Evolutionary conservation across 2,329 filamentous ascomycete genomes (phyloP), one percentile per base, ranked within the genome.

Genomic region (Cytospora piceicola): DNA sequence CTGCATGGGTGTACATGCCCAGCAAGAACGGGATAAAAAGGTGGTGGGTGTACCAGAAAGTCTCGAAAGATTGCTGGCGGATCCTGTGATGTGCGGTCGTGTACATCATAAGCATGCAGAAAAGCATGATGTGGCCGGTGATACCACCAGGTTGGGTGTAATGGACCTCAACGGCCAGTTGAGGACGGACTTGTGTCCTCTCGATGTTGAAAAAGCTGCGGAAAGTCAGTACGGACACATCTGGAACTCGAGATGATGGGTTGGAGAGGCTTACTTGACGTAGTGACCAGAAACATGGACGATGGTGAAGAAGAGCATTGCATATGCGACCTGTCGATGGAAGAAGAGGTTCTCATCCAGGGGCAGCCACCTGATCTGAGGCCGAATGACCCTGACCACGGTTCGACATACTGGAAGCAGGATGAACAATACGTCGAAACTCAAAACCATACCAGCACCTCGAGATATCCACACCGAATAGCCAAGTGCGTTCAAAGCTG

Each of bases 41-140:
- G 74, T 99, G 95, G 78, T 99, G 95, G 0, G 93, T 97, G 79
- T 99, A 99, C 95, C 95, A 99, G 77, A 99, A 99, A 0, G 94
- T 96, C 80, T 99, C 95, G 75, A 94, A 99, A 0, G 93, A 96
- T 76, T 99, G 95, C 76, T 98, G 94, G 63, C 95, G 91, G 70
- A 99, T 98, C 71, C 92, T 91, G 72, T 90, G 86, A 75, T 99
- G 95, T 3, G 95, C 91, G 0, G 94, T 97, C 1, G 95, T 99
- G 80, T 96, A 99, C 85, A 99, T 99, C 69, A 99, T 81, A 69
- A 99, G 81, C 95, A 99, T 99, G 84, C 94, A 98, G n/a, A 99
- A 83, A 30, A 98, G 86, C 95, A 99, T 99, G 69, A 97, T 86
- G 78, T 99, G 95, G 8, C 95, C 95, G 2, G 95, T 99, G 69